These are phyloP conservation scores for Prunus mume DNA, from an alignment of 306 rosid genomes.

Conservation along the genomic window DNA sequence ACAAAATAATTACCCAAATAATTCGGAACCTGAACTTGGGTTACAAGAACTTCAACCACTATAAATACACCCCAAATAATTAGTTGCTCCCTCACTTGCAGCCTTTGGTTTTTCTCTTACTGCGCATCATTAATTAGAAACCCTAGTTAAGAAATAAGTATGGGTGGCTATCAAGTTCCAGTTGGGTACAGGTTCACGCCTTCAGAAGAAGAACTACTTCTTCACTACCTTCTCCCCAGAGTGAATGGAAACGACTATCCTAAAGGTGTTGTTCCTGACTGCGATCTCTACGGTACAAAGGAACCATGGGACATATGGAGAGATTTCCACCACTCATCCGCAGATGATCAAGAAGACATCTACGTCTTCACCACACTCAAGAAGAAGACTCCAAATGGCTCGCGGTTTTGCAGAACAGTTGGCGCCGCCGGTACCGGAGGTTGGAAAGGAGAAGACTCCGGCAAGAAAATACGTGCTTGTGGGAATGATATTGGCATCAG, in stretches of 20 bases:
- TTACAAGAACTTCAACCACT: neutral
- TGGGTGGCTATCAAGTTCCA: neutral
- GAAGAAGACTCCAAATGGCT: neutral
- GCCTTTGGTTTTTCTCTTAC: too few relatives aligned
- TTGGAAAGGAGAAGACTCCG: neutral
- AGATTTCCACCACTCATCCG: neutral
- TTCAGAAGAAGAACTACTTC: neutral
- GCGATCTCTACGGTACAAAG: neutral
- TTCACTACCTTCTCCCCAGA: conserved; percentile 3
- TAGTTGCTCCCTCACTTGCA: too few relatives aligned
- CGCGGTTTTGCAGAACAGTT: neutral
- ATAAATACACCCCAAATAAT: neutral
- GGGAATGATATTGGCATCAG: neutral
- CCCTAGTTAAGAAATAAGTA: neutral
- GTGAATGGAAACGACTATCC: neutral
- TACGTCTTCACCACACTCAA: neutral
- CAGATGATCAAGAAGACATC: neutral
- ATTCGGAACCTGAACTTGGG: neutral
- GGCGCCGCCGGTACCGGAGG: neutral
- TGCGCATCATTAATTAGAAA: too few relatives aligned
- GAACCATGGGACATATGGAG: conserved; percentile 8
- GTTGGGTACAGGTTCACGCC: neutral
- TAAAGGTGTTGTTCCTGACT: neutral
- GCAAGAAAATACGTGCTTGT: neutral
- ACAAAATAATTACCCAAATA: too few relatives aligned